Evolutionary conservation across 148 eudicot species (phyloP), one percentile per base, ranked within the genome.

Genomic region (Vaccinium darrowii): DNA sequence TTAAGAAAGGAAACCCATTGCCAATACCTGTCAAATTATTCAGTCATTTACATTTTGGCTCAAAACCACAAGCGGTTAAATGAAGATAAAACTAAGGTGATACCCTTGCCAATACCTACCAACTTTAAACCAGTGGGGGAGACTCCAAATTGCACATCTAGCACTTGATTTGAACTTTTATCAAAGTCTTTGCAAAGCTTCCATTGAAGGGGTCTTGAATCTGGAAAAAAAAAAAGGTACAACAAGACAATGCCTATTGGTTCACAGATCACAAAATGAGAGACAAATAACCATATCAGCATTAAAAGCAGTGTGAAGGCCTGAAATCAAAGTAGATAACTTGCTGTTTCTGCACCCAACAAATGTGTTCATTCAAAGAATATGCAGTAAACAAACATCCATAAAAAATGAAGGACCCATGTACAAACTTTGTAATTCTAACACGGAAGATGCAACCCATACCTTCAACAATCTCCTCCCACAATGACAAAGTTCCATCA

Each of bases 381-480:
- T n/a, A 79, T 57, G 18, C n/a, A 1, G 1, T 19, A 33, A 10
- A 3, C 67, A 54, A 10, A 13, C 67, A 54, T 57, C 7, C 9
- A 80, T 9, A 47, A 27, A 2, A 39, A 60, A 14, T 16, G 1
- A 27, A 14, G 0, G 53, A 14, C 8, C 57, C 10, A 77, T 57
- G 54, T 12, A 69, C 39, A 69, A 1, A 19, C 8, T 6, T n/a
- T n/a, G n/a, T n/a, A n/a, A n/a, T 16, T 23, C 27, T 15, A 60
- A 58, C 62, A 39, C 36, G 72, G 83, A 53, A 81, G 83, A 58
- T 8, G 50, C 47, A 33, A 53, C 58, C 51, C 15, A 63, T 87
- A 96, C 99, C 97, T 87, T 93, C 92, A 25, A 81, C 93, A 65
- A 93, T 86, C 87, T 97, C 99, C 88, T 97, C 99, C 98, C 98